Evolutionary conservation across 208 protist species (phyloP), one percentile per base, ranked within the genome.

Genomic region (Acanthamoeba quina): DNA sequence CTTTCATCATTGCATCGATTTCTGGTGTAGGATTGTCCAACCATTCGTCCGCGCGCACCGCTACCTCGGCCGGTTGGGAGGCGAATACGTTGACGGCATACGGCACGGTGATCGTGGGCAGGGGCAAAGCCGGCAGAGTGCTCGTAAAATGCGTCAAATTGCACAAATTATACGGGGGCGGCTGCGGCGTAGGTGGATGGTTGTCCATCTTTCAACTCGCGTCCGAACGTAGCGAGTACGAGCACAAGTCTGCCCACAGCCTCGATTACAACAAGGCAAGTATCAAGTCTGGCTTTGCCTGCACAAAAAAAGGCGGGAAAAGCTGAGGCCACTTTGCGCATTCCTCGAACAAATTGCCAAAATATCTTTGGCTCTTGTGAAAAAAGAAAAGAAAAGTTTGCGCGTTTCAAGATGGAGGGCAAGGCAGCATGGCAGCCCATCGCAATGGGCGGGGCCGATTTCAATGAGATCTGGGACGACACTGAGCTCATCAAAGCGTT

Each of bases 71-170:
- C 76, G 76, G 76, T 49, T 90, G 83, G 10, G 41, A 37, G 29
- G 92, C 89, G 24, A 93, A 93, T 5, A 93, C 49, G 29, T 82
- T 58, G 34, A 52, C 47, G 13, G 89, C 54, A 31, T 93, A 66
- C 13, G 62, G 89, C 41, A 93, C 89, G 49, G 85, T 93, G n/a
- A 93, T 68, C 11, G 60, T 74, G 24, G 89, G 89, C 26, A 93
- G 31, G 10, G 64, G 64, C 44, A 93, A 29, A 7, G 41, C 34
- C 5, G 89, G 89, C 41, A 93, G 89, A 4, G 44, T 34, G n/a
- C 34, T 66, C 15, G 49, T 66, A 31, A 93, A 93, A 41, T 76
- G 44, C 5, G 62, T 76, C 64, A 93, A 82, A 82, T 93, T 93
- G n/a, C 29, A 58, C 41, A 93, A 37, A 76, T 54, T 68, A 31